Percentiles rank a stretch among this genome's conserved stretches.
Evolutionary conservation across 441 rosid genomes (phyloP).

Genomic region (Macaranga tanarius): DNA sequence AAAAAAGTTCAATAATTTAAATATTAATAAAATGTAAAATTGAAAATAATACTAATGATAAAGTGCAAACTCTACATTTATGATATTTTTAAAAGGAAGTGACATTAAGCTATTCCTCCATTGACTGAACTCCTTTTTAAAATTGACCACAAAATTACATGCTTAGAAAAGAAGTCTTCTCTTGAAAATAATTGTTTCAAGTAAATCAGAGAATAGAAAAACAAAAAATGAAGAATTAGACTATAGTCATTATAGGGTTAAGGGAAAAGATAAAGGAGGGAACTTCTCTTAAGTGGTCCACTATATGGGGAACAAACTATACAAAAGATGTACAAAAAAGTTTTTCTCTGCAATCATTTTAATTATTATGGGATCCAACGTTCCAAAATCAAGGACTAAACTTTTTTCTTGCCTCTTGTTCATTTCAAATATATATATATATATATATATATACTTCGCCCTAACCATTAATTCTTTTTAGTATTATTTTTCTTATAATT

Average conservation of each 20-base stretch:
- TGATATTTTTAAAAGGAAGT: no score
- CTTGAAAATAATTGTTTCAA: background rate
- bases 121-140: no score
- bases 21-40: no score
- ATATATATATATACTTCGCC: background rate
- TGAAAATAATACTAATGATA: no score
- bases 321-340: slow-evolving; percentile 18
- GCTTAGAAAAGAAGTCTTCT: slow-evolving; percentile 25
- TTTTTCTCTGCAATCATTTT: slow-evolving; percentile 43
- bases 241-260: background rate
- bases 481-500: slow-evolving; percentile 2
- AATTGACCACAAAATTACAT: background rate
- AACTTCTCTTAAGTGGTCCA: slow-evolving; percentile 33
- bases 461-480: background rate
- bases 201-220: background rate
- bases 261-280: background rate
- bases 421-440: slow-evolving; percentile 30
- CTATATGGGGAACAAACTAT: slow-evolving; percentile 29
- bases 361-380: slow-evolving; percentile 44
- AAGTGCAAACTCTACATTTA: no score
- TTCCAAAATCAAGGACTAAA: background rate
- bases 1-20: no score
- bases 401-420: slow-evolving; percentile 24
- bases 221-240: slow-evolving; percentile 5
- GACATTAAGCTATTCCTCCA: no score